phyloP scores from a whole-genome alignment of 2,329 filamentous ascomycete genomes.

The Fusarium anguioides region DNA sequence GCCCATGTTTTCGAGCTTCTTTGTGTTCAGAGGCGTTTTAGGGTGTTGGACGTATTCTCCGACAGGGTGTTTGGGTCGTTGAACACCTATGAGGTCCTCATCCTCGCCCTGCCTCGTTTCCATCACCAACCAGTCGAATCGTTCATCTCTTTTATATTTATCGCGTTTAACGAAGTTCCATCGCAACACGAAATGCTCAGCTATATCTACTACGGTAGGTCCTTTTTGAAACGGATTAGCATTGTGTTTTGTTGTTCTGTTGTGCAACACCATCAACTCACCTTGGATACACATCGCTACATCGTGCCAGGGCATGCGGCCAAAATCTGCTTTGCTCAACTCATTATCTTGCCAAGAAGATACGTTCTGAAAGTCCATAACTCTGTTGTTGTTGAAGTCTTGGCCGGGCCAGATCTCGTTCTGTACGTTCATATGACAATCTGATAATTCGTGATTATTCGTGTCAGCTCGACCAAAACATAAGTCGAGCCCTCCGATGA shows the following conservation, averaged over 20 bases:
- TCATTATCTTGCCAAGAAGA: conserved; percentile 94
- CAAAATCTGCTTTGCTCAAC: conserved; percentile 88
- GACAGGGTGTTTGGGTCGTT: conserved; percentile 87
- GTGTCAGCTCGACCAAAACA: conserved; percentile 96
- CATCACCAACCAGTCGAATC: conserved; percentile 86
- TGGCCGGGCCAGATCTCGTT: conserved; percentile 94
- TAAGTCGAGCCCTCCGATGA: conserved; percentile 92
- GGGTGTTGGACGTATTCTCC: conserved; percentile 90
- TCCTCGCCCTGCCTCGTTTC: conserved; percentile 80
- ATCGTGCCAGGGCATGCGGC: conserved; percentile 98
- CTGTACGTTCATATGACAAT: conserved; percentile 82
- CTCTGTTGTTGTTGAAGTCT: conserved; percentile 97
- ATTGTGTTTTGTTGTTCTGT: conserved; percentile 59
- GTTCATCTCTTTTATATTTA: conserved; percentile 91
- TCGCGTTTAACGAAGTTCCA: conserved; percentile 99
- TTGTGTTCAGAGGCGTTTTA: conserved; percentile 73
- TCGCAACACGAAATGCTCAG: conserved; percentile 91
- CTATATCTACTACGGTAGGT: conserved; percentile 91
- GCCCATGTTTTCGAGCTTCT: conserved; percentile 72
- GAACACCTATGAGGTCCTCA: conserved; percentile 88
- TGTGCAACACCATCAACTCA: neutral
- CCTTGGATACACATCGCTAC: conserved; percentile 62
- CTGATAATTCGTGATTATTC: conserved; percentile 82
- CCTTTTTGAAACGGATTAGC: conserved; percentile 79
- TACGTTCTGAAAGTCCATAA: conserved; percentile 95